Evolutionary conservation across 225 moss, liverwort and hornwort genomes (phyloP), one percentile per base, ranked within the genome.

Genomic region (Anthoceros angustus): DNA sequence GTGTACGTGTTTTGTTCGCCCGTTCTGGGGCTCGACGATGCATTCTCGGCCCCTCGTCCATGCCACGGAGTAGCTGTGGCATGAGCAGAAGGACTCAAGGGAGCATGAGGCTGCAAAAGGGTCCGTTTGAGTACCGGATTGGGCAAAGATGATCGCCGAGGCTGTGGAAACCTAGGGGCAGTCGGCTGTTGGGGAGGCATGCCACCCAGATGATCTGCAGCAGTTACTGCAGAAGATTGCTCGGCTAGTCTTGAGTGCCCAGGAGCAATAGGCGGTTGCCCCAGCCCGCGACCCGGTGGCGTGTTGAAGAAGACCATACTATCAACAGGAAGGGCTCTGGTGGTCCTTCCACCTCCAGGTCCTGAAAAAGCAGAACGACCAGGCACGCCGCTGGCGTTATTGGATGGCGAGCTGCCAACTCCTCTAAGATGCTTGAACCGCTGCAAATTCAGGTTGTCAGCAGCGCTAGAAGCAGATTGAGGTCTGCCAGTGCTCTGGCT

Each of bases 91-190:
- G 55, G 55, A 20, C 55, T 55, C n/a, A 55, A 0, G 14, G 55
- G 55, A 6, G 55, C 55, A 55, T 55, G 55, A 18, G 55, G 55
- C 55, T 18, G 55, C 55, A 55, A 20, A 9, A 55, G n/a, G 14
- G 55, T 15, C n/a, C 55, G 55, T 23, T 23, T 55, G 55, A 55
- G 55, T 18, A 55, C 14, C n/a, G 55, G 55, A 55, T 55, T 55
- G 55, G 55, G 55, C n/a, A 55, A 20, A 55, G 55, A 55, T 20
- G 55, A 55, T 15, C 55, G 55, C 55, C 55, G 55, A 7, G 55
- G 55, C 55, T 55, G 55, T 9, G 55, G 55, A 1, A 55, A 15
- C 12, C n/a, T 15, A 18, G 55, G 55, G 55, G 18, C n/a, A 55
- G n/a, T 20, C 14, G 18, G 55, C 6, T 55, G 6, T 55, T 18